A percentile compares a stretch with the other conserved stretches of the same genome.
Conservation (phyloP, 106 monocot genomes). For the Phalaenopsis equestris region DNA sequence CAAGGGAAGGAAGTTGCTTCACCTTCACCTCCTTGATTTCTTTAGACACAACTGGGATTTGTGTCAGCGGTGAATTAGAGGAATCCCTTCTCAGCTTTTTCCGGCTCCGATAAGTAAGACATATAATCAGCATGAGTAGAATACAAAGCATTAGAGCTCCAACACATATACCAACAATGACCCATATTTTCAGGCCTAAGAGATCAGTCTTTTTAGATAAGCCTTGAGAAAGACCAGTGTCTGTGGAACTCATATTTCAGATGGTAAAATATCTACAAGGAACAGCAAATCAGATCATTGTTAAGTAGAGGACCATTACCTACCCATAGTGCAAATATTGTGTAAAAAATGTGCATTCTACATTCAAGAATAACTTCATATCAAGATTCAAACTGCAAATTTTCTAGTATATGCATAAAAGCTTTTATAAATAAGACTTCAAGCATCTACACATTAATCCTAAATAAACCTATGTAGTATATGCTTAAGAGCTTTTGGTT, state of each 20-base stretch:
- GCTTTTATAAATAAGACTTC: neutral
- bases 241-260: conserved; percentile 33
- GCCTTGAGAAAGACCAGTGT: conserved; percentile 24
- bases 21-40: conserved; percentile 42
- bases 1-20: conserved; percentile 17
- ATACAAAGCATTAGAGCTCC: conserved; percentile 24
- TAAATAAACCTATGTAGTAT: neutral
- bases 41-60: conserved; percentile 45
- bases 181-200: conserved; percentile 59
- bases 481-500: neutral
- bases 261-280: conserved; percentile 8
- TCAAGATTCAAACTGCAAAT: neutral
- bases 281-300: neutral
- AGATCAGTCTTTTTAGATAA: conserved; percentile 37
- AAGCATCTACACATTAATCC: neutral
- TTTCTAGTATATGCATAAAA: neutral
- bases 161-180: conserved; percentile 36
- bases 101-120: conserved; percentile 22
- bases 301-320: neutral
- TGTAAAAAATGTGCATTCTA: neutral
- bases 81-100: conserved; percentile 19
- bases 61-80: conserved; percentile 16
- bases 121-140: conserved; percentile 18
- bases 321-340: neutral
- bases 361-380: neutral